phyloP scores from a whole-genome alignment of 1,139 yeast genomes.

The Lodderomyces pseudojiufengensis region DNA sequence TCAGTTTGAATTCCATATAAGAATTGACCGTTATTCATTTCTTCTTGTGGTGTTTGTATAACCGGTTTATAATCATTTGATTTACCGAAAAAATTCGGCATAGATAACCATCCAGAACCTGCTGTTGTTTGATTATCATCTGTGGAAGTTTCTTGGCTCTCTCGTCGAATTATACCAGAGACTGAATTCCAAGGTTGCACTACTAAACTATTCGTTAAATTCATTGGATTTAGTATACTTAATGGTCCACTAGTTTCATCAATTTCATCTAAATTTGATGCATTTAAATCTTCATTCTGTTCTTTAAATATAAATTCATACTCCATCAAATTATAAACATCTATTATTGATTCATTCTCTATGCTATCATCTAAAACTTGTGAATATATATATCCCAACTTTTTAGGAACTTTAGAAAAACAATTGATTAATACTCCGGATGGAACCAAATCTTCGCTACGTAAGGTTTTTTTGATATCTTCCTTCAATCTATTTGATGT shows the following conservation, averaged over 20 bases:
- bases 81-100: slow-evolving; percentile 23
- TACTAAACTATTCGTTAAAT: slow-evolving; percentile 35
- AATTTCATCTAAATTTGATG: slow-evolving; percentile 11
- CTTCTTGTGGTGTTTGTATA: slow-evolving; percentile 1
- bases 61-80: slow-evolving; percentile 2
- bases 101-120: slow-evolving; percentile 21
- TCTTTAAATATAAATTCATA: slow-evolving; percentile 27
- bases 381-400: slow-evolving; percentile 31
- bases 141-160: slow-evolving; percentile 1
- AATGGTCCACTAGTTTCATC: slow-evolving; percentile 4
- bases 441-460: slow-evolving; percentile 12
- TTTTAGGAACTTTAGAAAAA: slow-evolving; percentile 28
- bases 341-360: slow-evolving; percentile 18
- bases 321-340: slow-evolving; percentile 34
- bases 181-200: slow-evolving; percentile 40
- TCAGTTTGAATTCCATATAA: slow-evolving; percentile 24
- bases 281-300: too few species aligned
- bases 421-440: slow-evolving; percentile 27
- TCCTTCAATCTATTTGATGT: slow-evolving; percentile 16
- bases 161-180: slow-evolving; percentile 22
- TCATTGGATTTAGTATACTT: slow-evolving; percentile 29
- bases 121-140: neutral
- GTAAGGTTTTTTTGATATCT: slow-evolving; percentile 4
- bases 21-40: slow-evolving; percentile 21
- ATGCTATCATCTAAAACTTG: slow-evolving; percentile 10